Conservation (phyloP, 2,329 filamentous ascomycete genomes). For the Aspergillus nomiae region DNA sequence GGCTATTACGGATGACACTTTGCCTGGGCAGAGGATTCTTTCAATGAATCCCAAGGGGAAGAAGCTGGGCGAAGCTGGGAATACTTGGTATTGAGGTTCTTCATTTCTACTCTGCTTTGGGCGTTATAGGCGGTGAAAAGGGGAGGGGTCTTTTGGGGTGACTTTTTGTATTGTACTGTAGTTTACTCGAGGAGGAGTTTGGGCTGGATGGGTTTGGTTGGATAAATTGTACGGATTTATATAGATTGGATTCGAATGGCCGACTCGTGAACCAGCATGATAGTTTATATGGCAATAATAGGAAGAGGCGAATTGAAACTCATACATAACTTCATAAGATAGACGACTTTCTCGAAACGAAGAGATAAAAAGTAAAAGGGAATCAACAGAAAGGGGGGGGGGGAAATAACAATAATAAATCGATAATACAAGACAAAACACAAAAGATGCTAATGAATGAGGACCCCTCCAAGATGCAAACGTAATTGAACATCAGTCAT, state of each 20-base stretch:
- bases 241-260: not conserved
- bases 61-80: constrained; percentile 56
- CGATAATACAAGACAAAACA: not conserved
- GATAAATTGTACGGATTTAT: not conserved
- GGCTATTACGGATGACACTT: constrained; percentile 54
- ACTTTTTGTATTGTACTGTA: not conserved
- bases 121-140: not conserved
- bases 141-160: not conserved
- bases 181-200: not conserved
- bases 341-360: not conserved
- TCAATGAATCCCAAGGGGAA: constrained; percentile 60
- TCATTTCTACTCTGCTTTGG: constrained; percentile 4
- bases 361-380: not conserved
- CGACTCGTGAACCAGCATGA: not conserved
- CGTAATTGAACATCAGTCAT: constrained; percentile 1
- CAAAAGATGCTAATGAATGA: not conserved
- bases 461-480: not conserved
- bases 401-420: not conserved
- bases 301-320: not conserved
- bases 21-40: constrained; percentile 60
- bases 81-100: constrained; percentile 58
- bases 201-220: not conserved
- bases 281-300: not conserved
- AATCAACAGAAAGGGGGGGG: not conserved
- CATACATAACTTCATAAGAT: not conserved